These are phyloP conservation scores for Aspergillus heteromorphus DNA, from an alignment of 495 filamentous ascomycete genomes.

Conservation along the genomic window DNA sequence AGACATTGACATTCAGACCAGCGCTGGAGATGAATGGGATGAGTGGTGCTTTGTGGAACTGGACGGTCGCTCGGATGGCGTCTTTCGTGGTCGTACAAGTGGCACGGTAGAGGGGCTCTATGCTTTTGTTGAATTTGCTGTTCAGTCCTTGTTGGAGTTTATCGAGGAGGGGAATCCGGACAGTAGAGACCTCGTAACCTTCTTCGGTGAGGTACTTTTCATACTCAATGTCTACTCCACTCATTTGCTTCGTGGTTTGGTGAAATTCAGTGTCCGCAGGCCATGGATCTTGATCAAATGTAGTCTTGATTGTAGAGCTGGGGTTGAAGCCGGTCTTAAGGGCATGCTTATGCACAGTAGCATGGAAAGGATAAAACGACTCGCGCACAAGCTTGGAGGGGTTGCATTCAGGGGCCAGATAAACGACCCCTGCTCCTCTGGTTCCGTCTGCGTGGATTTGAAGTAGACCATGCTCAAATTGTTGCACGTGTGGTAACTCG, in stretches of 20 bases:
- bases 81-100: neutral
- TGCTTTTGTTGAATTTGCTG: neutral
- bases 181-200: neutral
- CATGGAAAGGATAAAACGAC: neutral
- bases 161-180: neutral
- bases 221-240: too few species aligned
- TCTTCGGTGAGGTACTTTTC: too few species aligned
- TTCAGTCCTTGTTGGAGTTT: neutral
- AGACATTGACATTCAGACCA: neutral
- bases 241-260: too few species aligned
- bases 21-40: neutral
- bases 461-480: neutral
- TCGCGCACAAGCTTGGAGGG: neutral
- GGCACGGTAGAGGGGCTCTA: neutral
- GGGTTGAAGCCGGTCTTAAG: too few species aligned
- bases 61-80: neutral
- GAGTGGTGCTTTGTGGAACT: neutral
- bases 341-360: too few species aligned
- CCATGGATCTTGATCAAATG: neutral
- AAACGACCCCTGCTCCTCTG: neutral
- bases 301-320: too few species aligned
- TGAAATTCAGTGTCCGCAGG: too few species aligned
- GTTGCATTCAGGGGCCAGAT: neutral
- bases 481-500: neutral
- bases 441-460: neutral